Evolutionary conservation across 129 eudicot genomes (phyloP), one percentile per base, ranked within the genome.

Genomic region (Chrysanthemum lavandulifolium): DNA sequence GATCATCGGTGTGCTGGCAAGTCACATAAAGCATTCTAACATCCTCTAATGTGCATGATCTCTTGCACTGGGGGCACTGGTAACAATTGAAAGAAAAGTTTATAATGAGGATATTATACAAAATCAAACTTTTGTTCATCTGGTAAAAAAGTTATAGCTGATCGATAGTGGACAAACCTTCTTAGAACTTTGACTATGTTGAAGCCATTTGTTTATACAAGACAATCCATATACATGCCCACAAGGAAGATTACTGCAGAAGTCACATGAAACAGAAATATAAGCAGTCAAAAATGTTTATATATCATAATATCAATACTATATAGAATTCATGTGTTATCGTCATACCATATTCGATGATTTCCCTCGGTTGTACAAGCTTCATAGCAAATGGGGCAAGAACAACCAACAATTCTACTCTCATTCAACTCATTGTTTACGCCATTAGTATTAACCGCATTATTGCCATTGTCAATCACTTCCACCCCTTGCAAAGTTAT

Each of bases 21-120:
- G 91, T 55, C 40, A 89, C 95, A 80, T 85, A 90, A 60, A 90
- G 90, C 54, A 82, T 65, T 67, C 91, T 78, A 62, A 90, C 71
- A 77, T 82, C 87, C 87, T 87, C 83, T 70, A 83, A 12, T 13
- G 76, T 65, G 81, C 95, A 87, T 18, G 61, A 81, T 58, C 50
- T 79, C 54, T 87, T 90, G 82, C 97, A 90, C 72, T 90, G 97
- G 18, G 97, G 97, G 75, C 97, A 90, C 97, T 90, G 11, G 65
- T 60, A 67, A 19, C 43, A 71, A 18, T 45, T 63, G 15, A 36
- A 57, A 53, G 50, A 80, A 55, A 53, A 6, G 3, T 19, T 31
- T 29, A 58, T 16, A 15, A 27, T 14, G 5, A 18, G 10, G 31
- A 5, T 33, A 11, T 16, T 2, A 14, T 53, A 53, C 18, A 13